These are phyloP conservation scores for Pythium rishiriense DNA, from an alignment of 352 stramenopile genomes.

Conservation along the genomic window DNA sequence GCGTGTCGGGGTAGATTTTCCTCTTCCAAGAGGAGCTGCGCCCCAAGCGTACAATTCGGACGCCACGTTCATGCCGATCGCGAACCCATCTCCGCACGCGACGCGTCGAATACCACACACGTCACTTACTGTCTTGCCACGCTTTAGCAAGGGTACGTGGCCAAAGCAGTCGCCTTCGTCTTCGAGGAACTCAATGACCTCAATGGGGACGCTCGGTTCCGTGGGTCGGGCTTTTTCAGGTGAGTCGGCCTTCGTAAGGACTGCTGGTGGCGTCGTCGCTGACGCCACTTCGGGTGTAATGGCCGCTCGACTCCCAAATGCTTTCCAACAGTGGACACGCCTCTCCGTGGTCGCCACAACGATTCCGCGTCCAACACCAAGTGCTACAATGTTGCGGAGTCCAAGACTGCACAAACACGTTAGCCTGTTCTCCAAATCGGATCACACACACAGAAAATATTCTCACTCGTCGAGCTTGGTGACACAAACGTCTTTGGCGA, in stretches of 20 bases:
- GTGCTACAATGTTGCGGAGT: slow-evolving; percentile 17
- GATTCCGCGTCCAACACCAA: slow-evolving; percentile 25
- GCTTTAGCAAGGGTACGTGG: slow-evolving; percentile 44
- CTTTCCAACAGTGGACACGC: slow-evolving; percentile 26
- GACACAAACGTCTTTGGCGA: slow-evolving; percentile 3
- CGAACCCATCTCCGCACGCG: slow-evolving; percentile 37
- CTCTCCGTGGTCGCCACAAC: slow-evolving; percentile 24
- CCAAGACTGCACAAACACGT: slow-evolving; percentile 11
- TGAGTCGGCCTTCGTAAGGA: background rate
- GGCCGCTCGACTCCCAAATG: slow-evolving; percentile 6
- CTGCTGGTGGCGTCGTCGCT: background rate
- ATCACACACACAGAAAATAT: too few relatives aligned
- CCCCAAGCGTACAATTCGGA: slow-evolving; percentile 46
- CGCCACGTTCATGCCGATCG: slow-evolving; percentile 31
- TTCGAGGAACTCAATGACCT: slow-evolving; percentile 24
- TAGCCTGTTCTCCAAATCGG: slow-evolving; percentile 1
- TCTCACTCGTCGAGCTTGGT: slow-evolving; percentile 26
- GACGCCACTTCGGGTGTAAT: background rate
- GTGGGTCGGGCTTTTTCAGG: background rate
- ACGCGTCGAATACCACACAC: slow-evolving; percentile 37
- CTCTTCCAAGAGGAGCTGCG: slow-evolving; percentile 10
- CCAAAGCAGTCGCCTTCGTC: slow-evolving; percentile 55
- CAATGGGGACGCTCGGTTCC: background rate
- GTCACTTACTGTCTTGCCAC: slow-evolving; percentile 49
- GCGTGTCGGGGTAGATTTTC: slow-evolving; percentile 10